Conservation (phyloP, 352 stramenopile genomes). For the Elongisporangium anandrum region DNA sequence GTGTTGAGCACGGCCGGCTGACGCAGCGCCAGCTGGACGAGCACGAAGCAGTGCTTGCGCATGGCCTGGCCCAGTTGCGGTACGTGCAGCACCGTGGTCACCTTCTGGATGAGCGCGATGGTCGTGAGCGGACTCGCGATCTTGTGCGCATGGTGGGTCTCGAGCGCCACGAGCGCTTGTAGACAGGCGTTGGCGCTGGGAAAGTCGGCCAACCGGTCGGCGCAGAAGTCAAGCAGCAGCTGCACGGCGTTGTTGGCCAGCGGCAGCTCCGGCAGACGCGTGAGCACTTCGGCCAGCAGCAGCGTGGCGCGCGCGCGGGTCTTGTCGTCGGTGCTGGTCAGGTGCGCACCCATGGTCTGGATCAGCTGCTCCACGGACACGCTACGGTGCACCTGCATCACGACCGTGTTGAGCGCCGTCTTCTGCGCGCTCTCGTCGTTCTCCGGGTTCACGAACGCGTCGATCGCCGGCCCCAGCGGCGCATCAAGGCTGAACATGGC, state of each 20-base stretch:
- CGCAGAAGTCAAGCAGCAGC: conserved; percentile 82
- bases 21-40: conserved; percentile 70
- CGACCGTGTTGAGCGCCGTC: conserved; percentile 83
- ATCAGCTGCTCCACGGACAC: conserved; percentile 79
- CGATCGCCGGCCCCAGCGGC: conserved; percentile 77
- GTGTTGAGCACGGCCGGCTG: conserved; percentile 50
- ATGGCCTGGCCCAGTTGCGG: conserved; percentile 81
- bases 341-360: conserved; percentile 59
- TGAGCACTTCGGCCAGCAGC: conserved; percentile 85
- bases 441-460: conserved; percentile 83
- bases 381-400: conserved; percentile 83
- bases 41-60: conserved; percentile 82
- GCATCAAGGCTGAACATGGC: conserved; percentile 83
- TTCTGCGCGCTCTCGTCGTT: conserved; percentile 81
- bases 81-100: conserved; percentile 64
- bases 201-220: conserved; percentile 78
- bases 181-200: conserved; percentile 77
- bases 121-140: conserved; percentile 43
- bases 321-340: conserved; percentile 80
- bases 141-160: conserved; percentile 61
- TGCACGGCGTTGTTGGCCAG: conserved; percentile 65
- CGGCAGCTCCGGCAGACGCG: conserved; percentile 81
- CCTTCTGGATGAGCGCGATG: conserved; percentile 58
- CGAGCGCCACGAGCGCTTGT: conserved; percentile 67
- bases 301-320: conserved; percentile 74